Conservation (phyloP, 257 asterid species). For the Penstemon barbatus region DNA sequence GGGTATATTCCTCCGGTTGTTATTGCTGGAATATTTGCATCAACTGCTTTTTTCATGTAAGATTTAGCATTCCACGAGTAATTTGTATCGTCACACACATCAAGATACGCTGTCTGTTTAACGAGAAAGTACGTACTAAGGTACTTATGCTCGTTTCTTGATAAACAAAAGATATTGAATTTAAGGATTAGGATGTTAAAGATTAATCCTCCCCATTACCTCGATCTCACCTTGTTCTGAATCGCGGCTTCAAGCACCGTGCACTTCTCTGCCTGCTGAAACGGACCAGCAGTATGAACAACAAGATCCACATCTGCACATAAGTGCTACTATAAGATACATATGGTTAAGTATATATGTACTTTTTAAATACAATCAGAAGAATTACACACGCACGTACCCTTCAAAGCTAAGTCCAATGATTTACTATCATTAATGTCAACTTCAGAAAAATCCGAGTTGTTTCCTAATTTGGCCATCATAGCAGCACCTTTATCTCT, state of each 20-base stretch:
- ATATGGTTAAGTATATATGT: background rate
- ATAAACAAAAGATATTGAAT: background rate
- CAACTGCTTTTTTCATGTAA: constrained; percentile 62
- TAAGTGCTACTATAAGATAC: too few relatives aligned
- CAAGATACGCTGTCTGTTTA: constrained; percentile 85
- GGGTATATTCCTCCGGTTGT: constrained; percentile 96
- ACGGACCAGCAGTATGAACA: constrained; percentile 93
- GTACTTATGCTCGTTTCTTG: background rate
- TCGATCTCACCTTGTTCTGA: constrained; percentile 91
- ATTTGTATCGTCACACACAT: constrained; percentile 92
- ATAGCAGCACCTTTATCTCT: constrained; percentile 79
- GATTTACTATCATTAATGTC: constrained; percentile 57
- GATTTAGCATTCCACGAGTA: constrained; percentile 76
- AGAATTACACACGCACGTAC: constrained; percentile 49
- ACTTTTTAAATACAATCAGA: constrained; percentile 13
- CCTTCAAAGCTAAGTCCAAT: constrained; percentile 56
- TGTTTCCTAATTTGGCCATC: constrained; percentile 66
- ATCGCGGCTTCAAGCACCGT: constrained; percentile 90
- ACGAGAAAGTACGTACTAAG: constrained; percentile 16
- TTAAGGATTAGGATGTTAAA: constrained; percentile 15
- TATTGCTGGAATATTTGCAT: constrained; percentile 84
- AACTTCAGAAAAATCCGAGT: constrained; percentile 63
- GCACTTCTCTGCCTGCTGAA: constrained; percentile 79
- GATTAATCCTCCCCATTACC: constrained; percentile 47
- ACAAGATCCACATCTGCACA: constrained; percentile 85